phyloP scores from a whole-genome alignment of 2,329 filamentous ascomycete species.

The Coniochaeta ligniaria region DNA sequence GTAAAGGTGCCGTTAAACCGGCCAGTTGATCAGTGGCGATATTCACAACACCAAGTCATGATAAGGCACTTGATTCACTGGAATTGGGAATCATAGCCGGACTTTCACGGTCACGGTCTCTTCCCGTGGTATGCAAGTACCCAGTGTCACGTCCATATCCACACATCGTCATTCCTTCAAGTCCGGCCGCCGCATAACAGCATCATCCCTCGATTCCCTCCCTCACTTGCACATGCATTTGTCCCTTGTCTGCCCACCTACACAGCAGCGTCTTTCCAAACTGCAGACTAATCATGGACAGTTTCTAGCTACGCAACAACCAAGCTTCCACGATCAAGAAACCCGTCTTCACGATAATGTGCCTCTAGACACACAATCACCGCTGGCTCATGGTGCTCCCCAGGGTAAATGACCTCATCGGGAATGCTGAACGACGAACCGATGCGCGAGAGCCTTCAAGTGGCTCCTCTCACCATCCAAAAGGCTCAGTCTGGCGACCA shows the following conservation, averaged over 20 bases:
- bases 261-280: not conserved
- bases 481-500: slow-evolving; percentile 28
- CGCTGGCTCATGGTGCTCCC: slow-evolving; percentile 27
- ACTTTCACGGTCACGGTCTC: not conserved
- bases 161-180: not conserved
- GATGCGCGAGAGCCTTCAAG: slow-evolving; percentile 51
- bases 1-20: not conserved
- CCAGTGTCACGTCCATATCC: not conserved
- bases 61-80: not conserved
- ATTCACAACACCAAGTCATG: not conserved
- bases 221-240: not conserved
- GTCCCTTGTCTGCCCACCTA: not conserved
- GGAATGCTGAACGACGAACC: slow-evolving; percentile 40
- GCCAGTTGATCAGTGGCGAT: not conserved
- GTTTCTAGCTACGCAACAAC: not conserved
- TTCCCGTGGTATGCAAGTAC: not conserved
- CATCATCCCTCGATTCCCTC: not conserved
- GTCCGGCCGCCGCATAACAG: not conserved
- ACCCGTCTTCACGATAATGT: not conserved
- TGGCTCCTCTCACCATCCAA: slow-evolving; percentile 50
- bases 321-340: not conserved
- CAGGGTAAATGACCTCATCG: slow-evolving; percentile 26
- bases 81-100: not conserved
- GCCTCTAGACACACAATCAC: slow-evolving; percentile 5
- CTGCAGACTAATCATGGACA: not conserved